These are phyloP conservation scores for Mesotaenium endlicherianum DNA, from an alignment of 139 green algal species.

Conservation along the genomic window DNA sequence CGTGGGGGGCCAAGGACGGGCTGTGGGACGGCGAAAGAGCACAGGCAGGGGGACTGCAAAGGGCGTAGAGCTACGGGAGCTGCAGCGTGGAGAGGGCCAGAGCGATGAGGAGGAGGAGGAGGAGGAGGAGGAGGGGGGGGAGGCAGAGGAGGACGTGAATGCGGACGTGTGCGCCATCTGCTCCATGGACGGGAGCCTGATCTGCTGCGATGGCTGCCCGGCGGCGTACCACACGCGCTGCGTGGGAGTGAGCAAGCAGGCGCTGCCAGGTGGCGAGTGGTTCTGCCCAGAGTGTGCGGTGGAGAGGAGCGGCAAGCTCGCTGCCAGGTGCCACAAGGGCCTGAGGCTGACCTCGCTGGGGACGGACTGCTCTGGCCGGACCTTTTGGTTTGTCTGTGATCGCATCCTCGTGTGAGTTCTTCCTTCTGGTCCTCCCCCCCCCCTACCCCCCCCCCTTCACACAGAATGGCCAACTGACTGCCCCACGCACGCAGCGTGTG, in stretches of 20 bases:
- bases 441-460: no score
- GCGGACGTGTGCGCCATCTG: slow-evolving; percentile 78
- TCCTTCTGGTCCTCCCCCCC: no score
- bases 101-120: background rate
- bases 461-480: no score
- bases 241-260: slow-evolving; percentile 55
- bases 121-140: background rate
- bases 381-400: slow-evolving; percentile 2
- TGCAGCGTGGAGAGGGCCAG: background rate
- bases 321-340: background rate
- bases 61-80: background rate
- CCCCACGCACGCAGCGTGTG: no score
- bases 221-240: slow-evolving; percentile 84
- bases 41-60: background rate
- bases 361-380: slow-evolving; percentile 1
- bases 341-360: slow-evolving; percentile 14
- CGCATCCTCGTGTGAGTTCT: slow-evolving; percentile 32
- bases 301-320: background rate
- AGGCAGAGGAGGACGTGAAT: slow-evolving; percentile 22
- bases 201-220: slow-evolving; percentile 89
- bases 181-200: slow-evolving; percentile 69
- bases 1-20: background rate
- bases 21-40: background rate
- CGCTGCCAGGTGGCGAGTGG: slow-evolving; percentile 57
- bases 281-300: slow-evolving; percentile 58